Evolutionary conservation across 768 basidiomycete genomes (phyloP).

Genomic region (Leccinum fibrillosum): DNA sequence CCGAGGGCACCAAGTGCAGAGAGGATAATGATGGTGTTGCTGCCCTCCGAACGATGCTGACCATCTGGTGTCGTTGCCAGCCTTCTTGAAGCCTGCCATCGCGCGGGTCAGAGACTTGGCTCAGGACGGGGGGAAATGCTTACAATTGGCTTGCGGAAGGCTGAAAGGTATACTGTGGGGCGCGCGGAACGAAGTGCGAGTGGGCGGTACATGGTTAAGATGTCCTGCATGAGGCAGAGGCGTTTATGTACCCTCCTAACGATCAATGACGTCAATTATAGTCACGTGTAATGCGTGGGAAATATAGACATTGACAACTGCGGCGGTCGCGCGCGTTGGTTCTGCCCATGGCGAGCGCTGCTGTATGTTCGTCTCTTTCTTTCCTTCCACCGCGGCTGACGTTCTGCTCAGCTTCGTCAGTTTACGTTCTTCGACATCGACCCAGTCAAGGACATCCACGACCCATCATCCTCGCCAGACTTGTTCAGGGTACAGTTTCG

Average conservation of each 20-base stretch:
- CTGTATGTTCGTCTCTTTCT: constrained; percentile 11
- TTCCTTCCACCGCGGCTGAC: constrained; percentile 6
- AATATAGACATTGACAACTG: background rate
- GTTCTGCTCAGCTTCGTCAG: constrained; percentile 67
- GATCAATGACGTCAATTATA: background rate
- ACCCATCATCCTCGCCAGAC: constrained; percentile 70
- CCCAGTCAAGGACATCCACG: constrained; percentile 75
- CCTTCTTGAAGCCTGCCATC: constrained; percentile 8
- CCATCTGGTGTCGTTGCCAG: constrained; percentile 9
- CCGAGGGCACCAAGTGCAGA: constrained; percentile 33
- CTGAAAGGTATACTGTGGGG: constrained; percentile 11
- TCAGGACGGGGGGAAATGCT: background rate
- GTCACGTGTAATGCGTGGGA: background rate
- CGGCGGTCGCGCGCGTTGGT: background rate
- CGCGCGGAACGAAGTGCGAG: constrained; percentile 7
- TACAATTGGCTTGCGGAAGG: constrained; percentile 7
- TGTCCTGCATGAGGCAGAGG: background rate
- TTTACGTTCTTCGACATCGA: constrained; percentile 87
- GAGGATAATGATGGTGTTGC: constrained; percentile 29
- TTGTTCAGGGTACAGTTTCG: constrained; percentile 61
- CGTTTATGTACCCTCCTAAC: constrained; percentile 1
- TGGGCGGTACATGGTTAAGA: constrained; percentile 15
- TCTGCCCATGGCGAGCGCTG: constrained; percentile 5
- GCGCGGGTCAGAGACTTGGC: constrained; percentile 1
- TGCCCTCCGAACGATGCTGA: constrained; percentile 13